Evolutionary conservation across 1,284 basidiomycete species (phyloP).

Genomic region (Apiotrichum laibachii): DNA sequence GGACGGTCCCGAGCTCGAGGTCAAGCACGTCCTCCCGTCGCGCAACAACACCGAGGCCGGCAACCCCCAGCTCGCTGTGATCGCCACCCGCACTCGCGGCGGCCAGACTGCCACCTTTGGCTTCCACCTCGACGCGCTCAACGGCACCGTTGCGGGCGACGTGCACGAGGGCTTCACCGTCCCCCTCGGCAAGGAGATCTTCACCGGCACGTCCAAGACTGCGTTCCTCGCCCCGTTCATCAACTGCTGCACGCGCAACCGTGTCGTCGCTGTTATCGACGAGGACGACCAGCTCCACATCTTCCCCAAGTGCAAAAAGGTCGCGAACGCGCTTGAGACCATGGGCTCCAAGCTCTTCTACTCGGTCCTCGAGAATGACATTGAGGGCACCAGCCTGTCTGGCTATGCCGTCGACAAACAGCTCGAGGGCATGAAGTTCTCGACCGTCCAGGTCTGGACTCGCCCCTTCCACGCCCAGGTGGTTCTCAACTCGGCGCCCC

Average conservation of each 20-base stretch:
- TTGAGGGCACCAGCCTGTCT: constrained; percentile 21
- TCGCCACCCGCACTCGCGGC: constrained; percentile 28
- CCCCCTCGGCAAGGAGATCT: constrained; percentile 38
- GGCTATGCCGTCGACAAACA: constrained; percentile 15
- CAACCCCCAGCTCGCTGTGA: constrained; percentile 39
- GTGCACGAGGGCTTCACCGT: constrained; percentile 23
- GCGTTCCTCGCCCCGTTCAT: constrained; percentile 44
- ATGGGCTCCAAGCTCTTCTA: constrained; percentile 36
- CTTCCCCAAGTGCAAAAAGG: constrained; percentile 50
- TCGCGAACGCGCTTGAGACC: constrained; percentile 31
- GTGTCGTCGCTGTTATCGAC: constrained; percentile 44
- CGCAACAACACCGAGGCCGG: constrained; percentile 37
- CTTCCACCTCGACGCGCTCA: constrained; percentile 75
- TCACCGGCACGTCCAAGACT: constrained; percentile 28
- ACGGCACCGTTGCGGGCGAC: constrained; percentile 58
- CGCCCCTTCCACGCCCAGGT: constrained; percentile 62
- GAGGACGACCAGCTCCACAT: constrained; percentile 34
- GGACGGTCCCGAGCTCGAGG: constrained; percentile 35
- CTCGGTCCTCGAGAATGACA: constrained; percentile 18
- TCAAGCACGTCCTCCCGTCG: constrained; percentile 38
- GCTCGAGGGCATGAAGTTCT: constrained; percentile 9
- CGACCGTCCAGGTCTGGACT: constrained; percentile 56
- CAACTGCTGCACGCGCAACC: constrained; percentile 44
- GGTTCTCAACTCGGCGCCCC: constrained; percentile 34
- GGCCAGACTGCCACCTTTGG: constrained; percentile 55